phyloP scores from a whole-genome alignment of 2,329 filamentous ascomycete genomes.

The Xylariaceae sp. region DNA sequence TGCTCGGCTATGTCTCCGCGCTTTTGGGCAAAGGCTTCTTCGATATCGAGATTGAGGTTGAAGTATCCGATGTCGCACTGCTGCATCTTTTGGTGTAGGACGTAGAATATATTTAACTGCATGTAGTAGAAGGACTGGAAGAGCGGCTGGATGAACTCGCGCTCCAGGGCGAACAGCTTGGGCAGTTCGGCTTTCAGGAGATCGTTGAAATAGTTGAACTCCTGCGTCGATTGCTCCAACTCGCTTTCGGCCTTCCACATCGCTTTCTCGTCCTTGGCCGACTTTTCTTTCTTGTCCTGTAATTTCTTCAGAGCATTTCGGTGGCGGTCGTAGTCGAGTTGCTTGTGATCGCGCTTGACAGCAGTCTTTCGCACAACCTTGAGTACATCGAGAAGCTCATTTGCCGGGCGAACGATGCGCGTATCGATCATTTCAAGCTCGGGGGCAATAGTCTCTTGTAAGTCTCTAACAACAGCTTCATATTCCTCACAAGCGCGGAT shows the following conservation, averaged over 20 bases:
- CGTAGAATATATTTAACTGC: slow-evolving; percentile 99
- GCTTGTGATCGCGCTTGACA: slow-evolving; percentile 91
- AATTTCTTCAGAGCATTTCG: slow-evolving; percentile 81
- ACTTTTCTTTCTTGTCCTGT: slow-evolving; percentile 96
- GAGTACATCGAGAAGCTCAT: slow-evolving; percentile 89
- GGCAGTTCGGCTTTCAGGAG: slow-evolving; percentile 93
- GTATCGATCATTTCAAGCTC: slow-evolving; percentile 97
- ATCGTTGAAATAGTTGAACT: slow-evolving; percentile 98
- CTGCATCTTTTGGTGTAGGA: slow-evolving; percentile 97
- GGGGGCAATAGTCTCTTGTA: slow-evolving; percentile 81
- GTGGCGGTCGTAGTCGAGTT: slow-evolving; percentile 91
- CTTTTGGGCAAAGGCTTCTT: slow-evolving; percentile 85
- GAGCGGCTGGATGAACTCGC: slow-evolving; percentile 90
- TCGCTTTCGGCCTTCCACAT: slow-evolving; percentile 94
- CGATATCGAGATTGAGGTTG: slow-evolving; percentile 82
- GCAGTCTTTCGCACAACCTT: slow-evolving; percentile 89
- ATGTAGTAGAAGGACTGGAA: slow-evolving; percentile 99
- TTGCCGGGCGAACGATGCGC: slow-evolving; percentile 83
- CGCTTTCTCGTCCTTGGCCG: slow-evolving; percentile 93
- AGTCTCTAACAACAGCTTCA: slow-evolving; percentile 80
- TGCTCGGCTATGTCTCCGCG: slow-evolving; percentile 81
- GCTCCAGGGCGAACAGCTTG: slow-evolving; percentile 81
- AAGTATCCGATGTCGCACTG: slow-evolving; percentile 96
- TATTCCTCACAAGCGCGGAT: slow-evolving; percentile 97
- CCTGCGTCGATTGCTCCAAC: slow-evolving; percentile 83